Evolutionary conservation across 257 asterid genomes (phyloP), one percentile per base, ranked within the genome.

Genomic region (Rehmannia glutinosa): DNA sequence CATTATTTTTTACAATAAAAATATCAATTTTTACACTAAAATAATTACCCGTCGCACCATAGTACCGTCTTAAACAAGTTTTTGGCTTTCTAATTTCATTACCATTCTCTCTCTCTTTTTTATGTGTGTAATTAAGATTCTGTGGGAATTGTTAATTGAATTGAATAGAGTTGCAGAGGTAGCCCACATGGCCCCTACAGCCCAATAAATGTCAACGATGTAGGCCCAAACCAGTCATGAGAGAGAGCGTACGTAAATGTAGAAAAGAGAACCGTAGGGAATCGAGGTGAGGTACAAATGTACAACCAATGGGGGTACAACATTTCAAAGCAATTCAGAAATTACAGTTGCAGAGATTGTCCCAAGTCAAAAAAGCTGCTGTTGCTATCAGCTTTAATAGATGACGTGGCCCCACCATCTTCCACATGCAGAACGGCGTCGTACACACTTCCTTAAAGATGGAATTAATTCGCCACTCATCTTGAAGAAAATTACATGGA

Each of bases 341-440:
- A 4, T 49, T 57, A 2, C 39, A 43, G 23, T 15, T 8, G 3
- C 56, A 20, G 56, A 3, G 32, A n/a, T n/a, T n/a, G 9, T 3
- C 32, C 42, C 46, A 43, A 41, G 66, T n/a, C 69, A n/a, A 27
- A 62, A 36, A 52, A 63, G 57, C 70, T 41, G 49, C 50, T 4
- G 12, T n/a, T n/a, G n/a, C n/a, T n/a, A n/a, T n/a, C n/a, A n/a
- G n/a, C n/a, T n/a, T n/a, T n/a, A n/a, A n/a, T n/a, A n/a, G n/a
- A n/a, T n/a, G n/a, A n/a, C n/a, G n/a, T n/a, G n/a, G n/a, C n/a
- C n/a, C n/a, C n/a, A n/a, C n/a, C n/a, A n/a, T n/a, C n/a, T n/a
- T n/a, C n/a, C n/a, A n/a, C n/a, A n/a, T n/a, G n/a, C 42, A 16
- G 1, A 69, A 69, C 74, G 74, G 62, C 62, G 75, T 60, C 69